Percentiles rank a stretch among this genome's conserved stretches.
phyloP scores from a whole-genome alignment of 2,329 filamentous ascomycete genomes.

The Thielaviopsis punctulata region DNA sequence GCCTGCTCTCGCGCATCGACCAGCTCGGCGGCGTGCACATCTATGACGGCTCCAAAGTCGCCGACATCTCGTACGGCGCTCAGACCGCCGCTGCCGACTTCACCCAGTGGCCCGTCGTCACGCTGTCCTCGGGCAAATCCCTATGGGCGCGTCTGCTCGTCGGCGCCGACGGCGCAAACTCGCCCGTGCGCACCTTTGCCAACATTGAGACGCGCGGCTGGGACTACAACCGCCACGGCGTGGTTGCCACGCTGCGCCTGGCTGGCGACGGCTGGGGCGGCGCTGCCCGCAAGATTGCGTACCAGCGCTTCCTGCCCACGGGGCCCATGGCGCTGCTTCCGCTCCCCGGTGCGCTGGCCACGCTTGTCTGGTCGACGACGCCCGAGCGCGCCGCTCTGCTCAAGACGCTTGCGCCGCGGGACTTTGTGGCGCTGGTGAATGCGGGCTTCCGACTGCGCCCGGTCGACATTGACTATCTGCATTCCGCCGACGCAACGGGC shows the following conservation, averaged over 20 bases:
- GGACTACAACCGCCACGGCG: slow-evolving; percentile 81
- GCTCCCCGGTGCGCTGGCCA: slow-evolving; percentile 64
- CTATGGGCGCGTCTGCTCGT: slow-evolving; percentile 73
- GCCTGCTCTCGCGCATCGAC: slow-evolving; percentile 53
- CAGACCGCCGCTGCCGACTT: slow-evolving; percentile 56
- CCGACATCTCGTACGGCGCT: slow-evolving; percentile 59
- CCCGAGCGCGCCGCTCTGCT: slow-evolving; percentile 61
- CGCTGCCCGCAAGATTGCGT: slow-evolving; percentile 53
- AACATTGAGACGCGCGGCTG: slow-evolving; percentile 74
- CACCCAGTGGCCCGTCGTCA: slow-evolving; percentile 72
- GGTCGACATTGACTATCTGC: slow-evolving; percentile 70
- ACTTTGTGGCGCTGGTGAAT: slow-evolving; percentile 81
- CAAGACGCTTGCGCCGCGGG: slow-evolving; percentile 52
- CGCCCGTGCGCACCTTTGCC: slow-evolving; percentile 77
- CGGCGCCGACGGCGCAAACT: slow-evolving; percentile 88
- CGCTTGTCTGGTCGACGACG: slow-evolving; percentile 89
- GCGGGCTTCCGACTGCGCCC: slow-evolving; percentile 72
- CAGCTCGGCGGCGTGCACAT: slow-evolving; percentile 52
- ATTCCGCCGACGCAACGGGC: slow-evolving; percentile 32
- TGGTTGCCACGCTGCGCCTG: slow-evolving; percentile 75
- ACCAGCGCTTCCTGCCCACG: slow-evolving; percentile 85
- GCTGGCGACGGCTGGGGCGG: slow-evolving; percentile 40
- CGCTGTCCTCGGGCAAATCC: slow-evolving; percentile 46
- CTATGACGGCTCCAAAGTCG: slow-evolving; percentile 62
- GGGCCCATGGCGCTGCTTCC: slow-evolving; percentile 86